Base-by-base conservation (phyloP, 306 rosid genomes). In the Sicyos baderoa region DNA sequence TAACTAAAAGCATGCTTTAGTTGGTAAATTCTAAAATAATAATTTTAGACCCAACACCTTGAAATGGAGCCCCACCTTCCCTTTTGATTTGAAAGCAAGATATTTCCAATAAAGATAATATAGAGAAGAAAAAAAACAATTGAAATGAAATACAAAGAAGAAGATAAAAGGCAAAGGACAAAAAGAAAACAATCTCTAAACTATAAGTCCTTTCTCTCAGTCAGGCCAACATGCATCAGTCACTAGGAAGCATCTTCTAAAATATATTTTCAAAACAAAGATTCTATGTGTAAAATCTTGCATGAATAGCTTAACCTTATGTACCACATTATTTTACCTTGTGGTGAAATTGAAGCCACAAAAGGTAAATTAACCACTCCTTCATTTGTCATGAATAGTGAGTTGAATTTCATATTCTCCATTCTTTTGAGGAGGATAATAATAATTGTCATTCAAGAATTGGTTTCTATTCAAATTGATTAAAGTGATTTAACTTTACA, bases 131-230 rank as follows among this genome's bases (percentile, higher is more conserved):
- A 29, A 40, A 7, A 29, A 8, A 53, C 70, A 59, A 58, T n/a
- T 9, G 27, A 62, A 62, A 62, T 9, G 50, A 62, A 62, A 62
- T 62, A 10, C 9, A 62, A 37, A 62, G 68, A 62, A 62, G 68
- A 62, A 62, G 68, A 16, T 62, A 62, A 62, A 62, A 40, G 12
- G 68, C 68, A 62, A 62, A 62, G n/a, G 68, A 62, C 68, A 62
- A 62, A 37, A 62, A 62, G 68, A 62, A 62, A 62, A 62, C 50
- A 37, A 15, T 62, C 68, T 17, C 25, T n/a, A 62, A 62, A 62
- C 68, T 37, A 62, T 1, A n/a, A 9, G 50, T 35, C 50, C 9
- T 62, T 35, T 62, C 50, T 9, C 16, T 37, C 68, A 48, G 40
- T 61, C 47, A 32, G 22, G 14, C 14, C 14, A 60, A 29, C 67